These are phyloP conservation scores for Cinchona pubescens DNA, from an alignment of 257 asterid species.

Conservation along the genomic window DNA sequence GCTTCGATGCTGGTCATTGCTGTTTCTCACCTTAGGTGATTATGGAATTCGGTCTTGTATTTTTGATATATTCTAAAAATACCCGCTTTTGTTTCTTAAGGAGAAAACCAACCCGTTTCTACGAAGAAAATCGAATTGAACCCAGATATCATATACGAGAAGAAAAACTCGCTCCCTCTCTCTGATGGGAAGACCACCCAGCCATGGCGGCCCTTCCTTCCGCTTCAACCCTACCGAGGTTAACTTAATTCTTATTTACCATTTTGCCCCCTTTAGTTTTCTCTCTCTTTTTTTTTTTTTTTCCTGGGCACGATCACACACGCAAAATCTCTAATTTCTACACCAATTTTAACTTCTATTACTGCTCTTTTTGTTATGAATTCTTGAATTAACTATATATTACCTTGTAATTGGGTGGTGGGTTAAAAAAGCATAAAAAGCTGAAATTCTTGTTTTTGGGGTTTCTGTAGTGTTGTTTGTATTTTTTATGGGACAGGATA, in stretches of 20 bases:
- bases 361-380: too few species aligned
- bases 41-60: too few species aligned
- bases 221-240: constrained; percentile 86
- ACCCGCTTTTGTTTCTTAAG: too few species aligned
- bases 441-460: background rate
- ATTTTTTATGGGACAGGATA: background rate
- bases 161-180: background rate
- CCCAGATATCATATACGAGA: background rate
- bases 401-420: background rate
- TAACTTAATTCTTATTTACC: background rate
- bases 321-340: background rate
- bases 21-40: too few species aligned
- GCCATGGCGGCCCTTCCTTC: constrained; percentile 85
- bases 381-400: too few species aligned
- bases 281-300: background rate
- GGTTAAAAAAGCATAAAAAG: background rate
- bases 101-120: too few species aligned
- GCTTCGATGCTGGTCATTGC: too few species aligned
- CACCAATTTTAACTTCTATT: background rate
- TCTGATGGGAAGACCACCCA: constrained; percentile 81
- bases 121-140: constrained; percentile 10
- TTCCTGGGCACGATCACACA: background rate
- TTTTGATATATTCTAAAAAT: too few species aligned
- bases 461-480: background rate
- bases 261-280: too few species aligned